Evolutionary conservation across 2,329 filamentous ascomycete genomes (phyloP), one percentile per base, ranked within the genome.

Genomic region (Pseudocercospora fijiensis): DNA sequence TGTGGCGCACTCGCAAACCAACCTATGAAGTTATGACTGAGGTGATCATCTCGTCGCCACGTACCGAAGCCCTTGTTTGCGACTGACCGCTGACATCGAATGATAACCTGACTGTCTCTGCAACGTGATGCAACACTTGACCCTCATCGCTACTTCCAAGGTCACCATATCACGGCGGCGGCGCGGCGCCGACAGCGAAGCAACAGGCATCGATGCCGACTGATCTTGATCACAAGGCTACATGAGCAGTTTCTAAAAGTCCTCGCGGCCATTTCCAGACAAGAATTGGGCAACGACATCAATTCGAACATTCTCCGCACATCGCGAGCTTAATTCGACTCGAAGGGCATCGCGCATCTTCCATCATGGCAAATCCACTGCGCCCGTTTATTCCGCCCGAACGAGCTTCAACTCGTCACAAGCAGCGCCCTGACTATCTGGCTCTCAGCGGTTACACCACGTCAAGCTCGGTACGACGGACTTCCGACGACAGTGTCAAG

Each of bases 371-470:
- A 18, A 56, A 24, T 56, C 11, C 53, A 28, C 7, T 3, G 28
- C 53, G 53, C 11, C 53, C 53, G 22, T 28, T 56, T 7, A 56
- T 56, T 28, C 53, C 53, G 20, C n/a, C n/a, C 8, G 53, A 56
- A 28, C 26, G 53, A n/a, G 16, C 30, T 41, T 56, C 53, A 24
- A 16, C 28, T 13, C 53, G 28, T 18, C n/a, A 2, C n/a, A 56
- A 24, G 24, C 27, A 37, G 10, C 27, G 27, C 27, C n/a, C 26
- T 55, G 26, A 30, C 24, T 55, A 55, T 26, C 30, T 18, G 10
- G n/a, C 26, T 10, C 22, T 24, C 11, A 27, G 30, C 26, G 5
- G n/a, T 55, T 24, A 30, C 26, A 26, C 24, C 8, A 18, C 28
- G 24, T 20, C 22, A 10, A 30, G n/a, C 51, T 27, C 26, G 26